These are phyloP conservation scores for Coemansia sp. DNA, from an alignment of 192 early-diverging fungal genomes.

Conservation along the genomic window DNA sequence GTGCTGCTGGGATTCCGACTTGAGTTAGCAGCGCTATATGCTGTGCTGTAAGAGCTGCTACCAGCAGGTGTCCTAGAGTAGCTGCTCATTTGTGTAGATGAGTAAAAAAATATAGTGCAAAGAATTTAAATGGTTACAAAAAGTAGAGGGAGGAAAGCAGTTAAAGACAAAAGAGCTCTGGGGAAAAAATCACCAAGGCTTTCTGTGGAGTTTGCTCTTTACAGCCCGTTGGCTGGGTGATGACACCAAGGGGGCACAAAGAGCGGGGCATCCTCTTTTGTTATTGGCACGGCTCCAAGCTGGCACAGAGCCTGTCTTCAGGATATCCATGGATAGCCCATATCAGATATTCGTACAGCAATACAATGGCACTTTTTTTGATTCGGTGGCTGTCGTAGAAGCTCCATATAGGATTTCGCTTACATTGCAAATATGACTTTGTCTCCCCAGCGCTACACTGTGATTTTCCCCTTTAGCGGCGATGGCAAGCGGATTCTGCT, in stretches of 20 bases:
- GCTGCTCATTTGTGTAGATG: slow-evolving; percentile 38
- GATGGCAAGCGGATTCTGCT: slow-evolving; percentile 55
- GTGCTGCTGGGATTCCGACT: slow-evolving; percentile 4
- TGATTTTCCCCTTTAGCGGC: slow-evolving; percentile 26
- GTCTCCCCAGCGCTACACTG: slow-evolving; percentile 14
- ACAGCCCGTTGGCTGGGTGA: not conserved
- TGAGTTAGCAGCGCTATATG: not conserved
- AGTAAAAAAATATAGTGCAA: not conserved
- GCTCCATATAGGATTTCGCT: not conserved
- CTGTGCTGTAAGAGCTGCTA: slow-evolving; percentile 11
- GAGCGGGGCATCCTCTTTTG: not conserved
- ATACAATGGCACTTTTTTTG: not conserved
- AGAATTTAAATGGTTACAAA: not conserved
- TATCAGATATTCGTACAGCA: not conserved
- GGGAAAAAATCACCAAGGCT: not conserved
- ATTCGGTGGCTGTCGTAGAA: not conserved
- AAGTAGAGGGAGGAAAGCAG: not conserved
- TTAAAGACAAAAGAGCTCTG: not conserved
- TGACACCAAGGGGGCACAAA: not conserved
- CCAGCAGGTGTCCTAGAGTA: slow-evolving; percentile 11
- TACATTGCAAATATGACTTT: not conserved
- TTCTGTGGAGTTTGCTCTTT: not conserved
- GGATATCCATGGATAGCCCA: not conserved
- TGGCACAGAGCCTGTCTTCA: not conserved
- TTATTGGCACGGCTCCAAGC: not conserved